Conservation (phyloP, 2,329 filamentous ascomycete species). For the Drechmeria coniospora region DNA sequence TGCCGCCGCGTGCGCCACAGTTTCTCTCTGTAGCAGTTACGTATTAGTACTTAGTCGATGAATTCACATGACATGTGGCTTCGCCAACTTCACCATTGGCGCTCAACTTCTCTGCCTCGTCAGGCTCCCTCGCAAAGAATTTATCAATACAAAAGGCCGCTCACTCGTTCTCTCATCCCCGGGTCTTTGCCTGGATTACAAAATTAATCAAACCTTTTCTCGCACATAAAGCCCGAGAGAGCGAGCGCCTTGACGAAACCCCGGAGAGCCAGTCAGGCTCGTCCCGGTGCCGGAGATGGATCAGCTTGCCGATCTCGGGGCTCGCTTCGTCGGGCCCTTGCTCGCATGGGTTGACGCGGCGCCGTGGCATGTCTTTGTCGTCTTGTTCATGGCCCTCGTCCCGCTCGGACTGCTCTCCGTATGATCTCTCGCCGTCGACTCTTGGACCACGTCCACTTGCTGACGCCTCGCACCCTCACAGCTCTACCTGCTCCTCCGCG, state of each 20-base stretch:
- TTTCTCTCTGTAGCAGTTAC: no score
- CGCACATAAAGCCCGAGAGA: no score
- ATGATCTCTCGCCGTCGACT: slow-evolving; percentile 6
- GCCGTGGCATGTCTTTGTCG: slow-evolving; percentile 23
- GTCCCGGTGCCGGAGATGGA: slow-evolving; percentile 4
- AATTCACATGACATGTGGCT: slow-evolving; percentile 1
- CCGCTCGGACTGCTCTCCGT: slow-evolving; percentile 22
- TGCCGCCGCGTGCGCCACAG: no score
- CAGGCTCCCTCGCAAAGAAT: no score
- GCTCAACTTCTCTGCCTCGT: no score
- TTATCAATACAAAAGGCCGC: neutral
- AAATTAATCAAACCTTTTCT: no score
- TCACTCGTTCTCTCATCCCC: slow-evolving; percentile 1
- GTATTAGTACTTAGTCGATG: no score
- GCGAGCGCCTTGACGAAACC: no score
- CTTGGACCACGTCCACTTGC: neutral
- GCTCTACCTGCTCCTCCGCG: slow-evolving; percentile 51
- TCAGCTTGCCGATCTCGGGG: slow-evolving; percentile 15
- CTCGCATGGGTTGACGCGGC: slow-evolving; percentile 20
- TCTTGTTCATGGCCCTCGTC: slow-evolving; percentile 17
- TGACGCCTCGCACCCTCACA: slow-evolving; percentile 7
- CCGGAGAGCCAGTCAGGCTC: no score
- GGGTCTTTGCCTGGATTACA: slow-evolving; percentile 3
- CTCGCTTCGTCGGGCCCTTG: slow-evolving; percentile 18
- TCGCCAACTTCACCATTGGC: slow-evolving; percentile 1